phyloP scores from a whole-genome alignment of 2,329 filamentous ascomycete genomes.

The Bertia moriformis region DNA sequence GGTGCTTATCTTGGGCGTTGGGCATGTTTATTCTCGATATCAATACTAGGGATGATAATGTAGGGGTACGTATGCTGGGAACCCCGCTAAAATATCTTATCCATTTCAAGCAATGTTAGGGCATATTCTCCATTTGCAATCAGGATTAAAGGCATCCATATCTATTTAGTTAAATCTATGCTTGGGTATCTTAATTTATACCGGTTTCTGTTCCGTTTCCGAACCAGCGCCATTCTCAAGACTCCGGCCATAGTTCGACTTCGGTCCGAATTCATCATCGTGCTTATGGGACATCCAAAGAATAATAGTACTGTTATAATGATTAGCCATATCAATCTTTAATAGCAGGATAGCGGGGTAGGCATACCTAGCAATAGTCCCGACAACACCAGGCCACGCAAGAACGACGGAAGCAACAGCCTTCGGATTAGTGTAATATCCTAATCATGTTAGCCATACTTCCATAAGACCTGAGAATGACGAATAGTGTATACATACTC shows the following conservation, averaged over 20 bases:
- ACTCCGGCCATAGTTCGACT: conserved; percentile 4
- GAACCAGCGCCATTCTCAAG: too few species aligned
- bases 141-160: too few species aligned
- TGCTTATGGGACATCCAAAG: conserved; percentile 17
- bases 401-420: conserved; percentile 34
- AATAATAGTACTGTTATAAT: conserved; percentile 14
- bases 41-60: too few species aligned
- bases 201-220: too few species aligned
- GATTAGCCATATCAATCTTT: conserved; percentile 1
- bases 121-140: too few species aligned
- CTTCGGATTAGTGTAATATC: conserved; percentile 31
- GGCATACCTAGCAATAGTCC: conserved; percentile 27
- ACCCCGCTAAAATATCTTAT: too few species aligned
- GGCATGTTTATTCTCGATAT: too few species aligned
- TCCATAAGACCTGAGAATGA: conserved; percentile 7
- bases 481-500: conserved; percentile 1
- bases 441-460: conserved; percentile 17
- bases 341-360: neutral
- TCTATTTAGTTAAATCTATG: too few species aligned
- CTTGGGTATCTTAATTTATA: too few species aligned
- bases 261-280: conserved; percentile 13
- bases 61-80: too few species aligned
- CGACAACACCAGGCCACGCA: conserved; percentile 33
- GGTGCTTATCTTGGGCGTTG: too few species aligned
- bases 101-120: too few species aligned